Evolutionary conservation across 768 basidiomycete genomes (phyloP).

Genomic region (Lepiota brunneoincarnata): DNA sequence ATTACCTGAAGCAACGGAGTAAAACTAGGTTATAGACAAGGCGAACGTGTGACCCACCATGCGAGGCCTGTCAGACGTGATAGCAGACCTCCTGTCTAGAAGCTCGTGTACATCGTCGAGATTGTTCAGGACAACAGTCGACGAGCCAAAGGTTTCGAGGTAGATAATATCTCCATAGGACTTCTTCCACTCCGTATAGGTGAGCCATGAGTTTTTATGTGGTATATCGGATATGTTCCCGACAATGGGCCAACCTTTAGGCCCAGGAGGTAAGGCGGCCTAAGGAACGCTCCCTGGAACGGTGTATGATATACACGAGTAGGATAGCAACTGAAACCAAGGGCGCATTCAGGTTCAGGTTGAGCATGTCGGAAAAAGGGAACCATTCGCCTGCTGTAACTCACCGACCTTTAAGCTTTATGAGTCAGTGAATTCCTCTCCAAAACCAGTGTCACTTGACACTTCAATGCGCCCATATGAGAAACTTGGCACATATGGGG

Average conservation of each 20-base stretch:
- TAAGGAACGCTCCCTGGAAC: background rate
- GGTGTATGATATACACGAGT: background rate
- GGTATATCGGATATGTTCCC: conserved; percentile 31
- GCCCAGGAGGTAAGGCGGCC: conserved; percentile 30
- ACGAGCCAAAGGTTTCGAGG: conserved; percentile 31
- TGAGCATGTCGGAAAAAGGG: background rate
- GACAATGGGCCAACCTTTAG: conserved; percentile 29
- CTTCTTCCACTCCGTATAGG: conserved; percentile 29
- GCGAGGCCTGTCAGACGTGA: conserved; percentile 42
- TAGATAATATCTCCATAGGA: conserved; percentile 28
- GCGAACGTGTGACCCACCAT: conserved; percentile 16
- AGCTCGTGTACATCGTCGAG: conserved; percentile 36
- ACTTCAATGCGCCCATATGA: too few relatives aligned
- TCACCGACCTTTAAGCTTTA: too few relatives aligned
- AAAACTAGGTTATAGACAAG: background rate
- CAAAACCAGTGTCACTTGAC: too few relatives aligned
- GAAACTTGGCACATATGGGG: too few relatives aligned
- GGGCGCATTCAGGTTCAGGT: background rate
- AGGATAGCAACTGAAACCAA: background rate
- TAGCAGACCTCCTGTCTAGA: conserved; percentile 40
- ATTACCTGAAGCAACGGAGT: conserved; percentile 17
- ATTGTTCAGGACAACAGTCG: conserved; percentile 39
- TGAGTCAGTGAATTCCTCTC: too few relatives aligned
- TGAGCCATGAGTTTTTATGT: conserved; percentile 26
- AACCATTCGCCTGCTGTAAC: too few relatives aligned